Evolutionary conservation across 495 filamentous ascomycete genomes (phyloP).

Genomic region (Neurospora terricola): DNA sequence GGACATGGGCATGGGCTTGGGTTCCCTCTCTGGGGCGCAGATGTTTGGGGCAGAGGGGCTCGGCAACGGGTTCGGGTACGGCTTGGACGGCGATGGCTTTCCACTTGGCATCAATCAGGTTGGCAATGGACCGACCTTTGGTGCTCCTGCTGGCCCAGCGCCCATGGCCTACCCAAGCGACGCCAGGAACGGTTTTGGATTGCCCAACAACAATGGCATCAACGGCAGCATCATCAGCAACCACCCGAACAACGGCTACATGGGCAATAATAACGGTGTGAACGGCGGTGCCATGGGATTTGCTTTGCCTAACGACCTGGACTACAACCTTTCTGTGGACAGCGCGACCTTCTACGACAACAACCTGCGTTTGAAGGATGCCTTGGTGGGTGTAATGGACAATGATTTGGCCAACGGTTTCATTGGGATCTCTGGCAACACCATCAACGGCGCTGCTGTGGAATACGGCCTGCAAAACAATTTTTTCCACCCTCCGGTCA

Average conservation of each 20-base stretch:
- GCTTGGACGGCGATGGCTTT: not conserved
- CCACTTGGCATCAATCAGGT: not conserved
- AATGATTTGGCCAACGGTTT: not conserved
- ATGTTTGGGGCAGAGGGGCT: not conserved
- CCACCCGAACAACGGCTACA: not conserved
- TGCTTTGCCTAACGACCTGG: not conserved
- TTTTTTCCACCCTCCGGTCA: not conserved
- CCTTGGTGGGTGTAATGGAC: not conserved
- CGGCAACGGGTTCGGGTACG: not conserved
- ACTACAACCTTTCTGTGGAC: not conserved
- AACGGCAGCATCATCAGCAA: not conserved
- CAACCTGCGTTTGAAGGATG: not conserved
- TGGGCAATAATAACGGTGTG: not conserved
- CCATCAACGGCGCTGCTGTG: not conserved
- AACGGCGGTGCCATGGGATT: not conserved
- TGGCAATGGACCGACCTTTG: not conserved
- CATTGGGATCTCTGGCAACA: not conserved
- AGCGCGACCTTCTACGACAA: not conserved
- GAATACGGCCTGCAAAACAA: not conserved
- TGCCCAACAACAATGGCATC: not conserved
- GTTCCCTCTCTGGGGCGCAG: not conserved
- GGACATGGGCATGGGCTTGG: not conserved
- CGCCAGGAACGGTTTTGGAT: not conserved
- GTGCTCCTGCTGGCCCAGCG: not conserved
- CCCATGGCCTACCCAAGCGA: not conserved